Base-by-base conservation (phyloP, 2,329 filamentous ascomycete species). In the Arthroderma sp. region DNA sequence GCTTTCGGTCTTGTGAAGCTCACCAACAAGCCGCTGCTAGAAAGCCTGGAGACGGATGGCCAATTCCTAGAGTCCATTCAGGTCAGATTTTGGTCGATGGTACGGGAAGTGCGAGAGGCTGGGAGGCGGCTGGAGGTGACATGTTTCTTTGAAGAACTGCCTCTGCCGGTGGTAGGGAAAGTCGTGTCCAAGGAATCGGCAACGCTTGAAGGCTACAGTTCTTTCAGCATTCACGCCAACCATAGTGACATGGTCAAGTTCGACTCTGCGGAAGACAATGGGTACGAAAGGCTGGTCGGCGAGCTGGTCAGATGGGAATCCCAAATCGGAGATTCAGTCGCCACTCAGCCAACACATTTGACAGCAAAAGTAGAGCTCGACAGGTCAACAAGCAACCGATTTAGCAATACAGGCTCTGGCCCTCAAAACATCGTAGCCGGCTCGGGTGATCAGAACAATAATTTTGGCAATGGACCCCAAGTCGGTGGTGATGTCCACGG, bases 1-100 rank as follows among this genome's bases (percentile, higher is more conserved):
- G 61, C 60, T 19, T 56, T 64, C 39, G 55, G 61, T 1, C 21
- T 64, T 2, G 17, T 63, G 8, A 63, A 60, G 41, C 59, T 53
- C 6, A 59, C 56, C 2, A 63, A 63, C 19, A 54, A 13, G 33
- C 41, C 56, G 21, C 25, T 61, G 17, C 31, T 56, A 13, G 31
- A 35, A 4, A 13, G 49, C 35, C 25, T 55, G 17, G 5, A 43
- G 28, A 25, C 38, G 37, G 39, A 56, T 31, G 19, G 25, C 37
- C 17, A 56, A 8, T 5, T 56, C 4, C 38, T 56, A 21, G 23
- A 56, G 23, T 9, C 37, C 2, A 33, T 56, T 37, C 54, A 49
- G 31, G 17, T 19, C 25, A 38, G 37, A 3, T 56, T 56, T 17
- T 23, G 23, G 23, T n/a, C n/a, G 1, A 56, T 49, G 39, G 35